Percentiles rank a stretch among this genome's conserved stretches.
Evolutionary conservation across 163 green algal species (phyloP).

Genomic region (Scenedesmus sp.): DNA sequence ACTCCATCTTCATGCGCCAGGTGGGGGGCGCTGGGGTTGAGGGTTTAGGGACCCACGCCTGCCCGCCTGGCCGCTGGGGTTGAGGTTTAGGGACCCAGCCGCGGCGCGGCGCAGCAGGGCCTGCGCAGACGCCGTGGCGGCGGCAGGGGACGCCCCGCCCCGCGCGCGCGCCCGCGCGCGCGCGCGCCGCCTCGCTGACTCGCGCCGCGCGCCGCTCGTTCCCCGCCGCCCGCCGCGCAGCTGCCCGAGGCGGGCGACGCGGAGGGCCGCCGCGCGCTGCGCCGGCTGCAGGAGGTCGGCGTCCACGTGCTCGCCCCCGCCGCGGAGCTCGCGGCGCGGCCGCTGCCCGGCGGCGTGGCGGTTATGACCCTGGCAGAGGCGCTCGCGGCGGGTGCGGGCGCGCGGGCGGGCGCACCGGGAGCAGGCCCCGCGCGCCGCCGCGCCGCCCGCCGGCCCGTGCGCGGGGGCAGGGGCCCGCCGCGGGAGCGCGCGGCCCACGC

Average conservation of each 20-base stretch:
- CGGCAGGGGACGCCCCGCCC: too few relatives aligned
- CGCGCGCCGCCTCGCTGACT: too few relatives aligned
- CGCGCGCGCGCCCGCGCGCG: too few relatives aligned
- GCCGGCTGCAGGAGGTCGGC: slow-evolving; percentile 80
- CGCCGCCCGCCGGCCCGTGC: background rate
- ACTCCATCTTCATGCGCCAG: slow-evolving; percentile 68
- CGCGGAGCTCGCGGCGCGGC: slow-evolving; percentile 72
- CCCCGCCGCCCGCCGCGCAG: slow-evolving; percentile 35
- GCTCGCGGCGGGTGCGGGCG: slow-evolving; percentile 26
- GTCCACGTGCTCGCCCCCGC: slow-evolving; percentile 90
- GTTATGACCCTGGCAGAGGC: slow-evolving; percentile 80
- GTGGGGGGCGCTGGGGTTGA: too few relatives aligned
- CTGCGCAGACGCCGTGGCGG: too few relatives aligned
- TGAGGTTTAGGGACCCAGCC: too few relatives aligned
- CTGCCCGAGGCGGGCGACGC: slow-evolving; percentile 76
- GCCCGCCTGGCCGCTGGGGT: too few relatives aligned
- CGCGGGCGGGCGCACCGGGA: too few relatives aligned
- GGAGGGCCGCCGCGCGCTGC: slow-evolving; percentile 76
- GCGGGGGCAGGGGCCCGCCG: background rate
- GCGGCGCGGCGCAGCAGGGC: too few relatives aligned
- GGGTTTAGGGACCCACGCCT: background rate
- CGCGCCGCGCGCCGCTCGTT: too few relatives aligned
- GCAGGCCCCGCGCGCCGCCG: background rate
- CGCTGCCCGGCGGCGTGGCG: slow-evolving; percentile 86
- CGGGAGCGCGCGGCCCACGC: background rate